These are phyloP conservation scores for Rhododendron kiyosumense DNA, from an alignment of 148 eudicot species.

Conservation along the genomic window DNA sequence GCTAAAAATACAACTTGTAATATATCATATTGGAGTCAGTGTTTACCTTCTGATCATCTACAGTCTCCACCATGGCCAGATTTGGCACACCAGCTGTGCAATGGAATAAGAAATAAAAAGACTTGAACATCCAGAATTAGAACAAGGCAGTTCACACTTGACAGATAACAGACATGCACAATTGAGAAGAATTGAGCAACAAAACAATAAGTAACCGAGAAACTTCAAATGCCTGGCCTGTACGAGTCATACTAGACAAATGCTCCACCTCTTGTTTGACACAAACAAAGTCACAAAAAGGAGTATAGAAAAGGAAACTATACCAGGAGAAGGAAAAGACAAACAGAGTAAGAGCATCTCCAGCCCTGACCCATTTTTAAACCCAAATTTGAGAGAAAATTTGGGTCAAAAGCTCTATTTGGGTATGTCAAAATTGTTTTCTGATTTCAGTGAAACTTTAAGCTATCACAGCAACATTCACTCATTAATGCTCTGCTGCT, in stretches of 20 bases:
- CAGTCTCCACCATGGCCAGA: slow-evolving; percentile 89
- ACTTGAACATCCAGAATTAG: background rate
- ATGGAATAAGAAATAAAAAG: background rate
- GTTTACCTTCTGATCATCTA: slow-evolving; percentile 94
- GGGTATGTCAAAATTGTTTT: too few species aligned
- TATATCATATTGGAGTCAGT: background rate
- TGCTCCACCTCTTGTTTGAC: background rate
- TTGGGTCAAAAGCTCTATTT: too few species aligned
- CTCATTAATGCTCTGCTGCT: too few species aligned
- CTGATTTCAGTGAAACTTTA: too few species aligned
- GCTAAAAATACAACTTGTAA: background rate
- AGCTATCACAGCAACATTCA: too few species aligned
- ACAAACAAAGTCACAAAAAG: too few species aligned
- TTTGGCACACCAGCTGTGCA: slow-evolving; percentile 79
- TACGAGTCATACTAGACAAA: background rate
- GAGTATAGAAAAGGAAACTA: background rate
- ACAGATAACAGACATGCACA: background rate
- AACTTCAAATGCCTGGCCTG: background rate
- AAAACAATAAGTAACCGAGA: background rate
- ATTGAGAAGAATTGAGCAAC: background rate
- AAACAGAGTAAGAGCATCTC: background rate
- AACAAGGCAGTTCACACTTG: background rate
- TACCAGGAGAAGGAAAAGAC: background rate
- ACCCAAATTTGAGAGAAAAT: too few species aligned
- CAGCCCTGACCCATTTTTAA: too few species aligned